Evolutionary conservation across 2,329 filamentous ascomycete genomes (phyloP).

Genomic region (Ascochyta fabae): DNA sequence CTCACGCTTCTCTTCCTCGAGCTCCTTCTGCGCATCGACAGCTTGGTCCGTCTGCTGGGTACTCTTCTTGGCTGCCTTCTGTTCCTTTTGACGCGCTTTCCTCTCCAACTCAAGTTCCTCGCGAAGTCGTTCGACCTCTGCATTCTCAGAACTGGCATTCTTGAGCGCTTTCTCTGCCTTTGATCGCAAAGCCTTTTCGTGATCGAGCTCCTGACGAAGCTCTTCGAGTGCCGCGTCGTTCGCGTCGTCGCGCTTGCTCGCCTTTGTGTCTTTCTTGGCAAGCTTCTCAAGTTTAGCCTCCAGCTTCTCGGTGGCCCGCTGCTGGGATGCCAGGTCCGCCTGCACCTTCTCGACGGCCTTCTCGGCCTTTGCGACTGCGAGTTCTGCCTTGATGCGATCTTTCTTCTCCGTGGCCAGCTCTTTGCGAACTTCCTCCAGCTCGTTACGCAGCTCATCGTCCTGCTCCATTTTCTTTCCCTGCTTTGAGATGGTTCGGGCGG

Average conservation of each 20-base stretch:
- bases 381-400: constrained; percentile 51
- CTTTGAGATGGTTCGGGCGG: constrained; percentile 63
- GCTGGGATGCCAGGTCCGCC: constrained; percentile 41
- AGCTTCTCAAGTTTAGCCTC: constrained; percentile 45
- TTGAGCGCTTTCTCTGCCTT: constrained; percentile 45
- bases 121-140: constrained; percentile 39
- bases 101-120: constrained; percentile 53
- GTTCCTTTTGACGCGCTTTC: constrained; percentile 35
- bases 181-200: constrained; percentile 48
- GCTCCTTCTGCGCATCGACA: constrained; percentile 57
- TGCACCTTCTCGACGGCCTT: constrained; percentile 41
- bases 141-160: constrained; percentile 33
- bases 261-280: constrained; percentile 42
- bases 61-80: constrained; percentile 46
- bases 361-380: constrained; percentile 47
- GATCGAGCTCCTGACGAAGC: constrained; percentile 49
- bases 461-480: constrained; percentile 57
- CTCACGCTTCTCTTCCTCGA: constrained; percentile 59
- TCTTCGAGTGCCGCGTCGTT: constrained; percentile 41
- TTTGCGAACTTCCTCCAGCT: constrained; percentile 54
- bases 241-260: constrained; percentile 46
- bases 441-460: constrained; percentile 55
- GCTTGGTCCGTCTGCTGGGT: constrained; percentile 53
- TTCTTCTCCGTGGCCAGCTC: constrained; percentile 56
- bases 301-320: constrained; percentile 37